Conservation (phyloP, 2,329 filamentous ascomycete species). For the Parastagonospora avenae region DNA sequence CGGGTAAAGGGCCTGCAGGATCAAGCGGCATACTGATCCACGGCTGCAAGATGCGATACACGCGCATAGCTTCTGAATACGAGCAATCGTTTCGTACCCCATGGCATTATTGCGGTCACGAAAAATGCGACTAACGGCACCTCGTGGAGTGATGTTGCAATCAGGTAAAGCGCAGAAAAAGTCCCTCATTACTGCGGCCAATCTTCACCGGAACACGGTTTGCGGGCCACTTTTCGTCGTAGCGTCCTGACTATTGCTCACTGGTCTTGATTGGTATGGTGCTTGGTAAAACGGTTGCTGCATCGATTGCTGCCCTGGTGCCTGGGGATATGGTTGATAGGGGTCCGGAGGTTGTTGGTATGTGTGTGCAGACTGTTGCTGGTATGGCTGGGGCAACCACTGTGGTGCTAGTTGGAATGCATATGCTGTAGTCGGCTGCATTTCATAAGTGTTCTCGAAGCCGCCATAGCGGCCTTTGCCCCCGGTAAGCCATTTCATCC, state of each 20-base stretch:
- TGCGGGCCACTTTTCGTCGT: not conserved
- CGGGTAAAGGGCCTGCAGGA: conserved; percentile 10
- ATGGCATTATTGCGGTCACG: too few species aligned
- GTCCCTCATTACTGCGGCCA: too few species aligned
- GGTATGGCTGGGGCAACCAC: conserved; percentile 5
- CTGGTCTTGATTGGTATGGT: not conserved
- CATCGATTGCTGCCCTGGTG: conserved; percentile 3
- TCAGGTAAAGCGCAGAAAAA: too few species aligned
- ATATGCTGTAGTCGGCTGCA: conserved; percentile 11
- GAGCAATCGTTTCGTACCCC: not conserved
- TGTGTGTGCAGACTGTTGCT: conserved; percentile 5
- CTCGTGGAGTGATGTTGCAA: too few species aligned
- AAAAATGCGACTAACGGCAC: too few species aligned
- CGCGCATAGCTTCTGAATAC: not conserved
- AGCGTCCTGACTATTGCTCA: not conserved
- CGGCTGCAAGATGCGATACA: too few species aligned
- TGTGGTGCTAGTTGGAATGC: not conserved
- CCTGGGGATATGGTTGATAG: not conserved
- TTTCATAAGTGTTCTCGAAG: conserved; percentile 32
- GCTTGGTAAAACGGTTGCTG: conserved; percentile 9
- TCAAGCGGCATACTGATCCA: conserved; percentile 1
- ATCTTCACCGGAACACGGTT: not conserved
- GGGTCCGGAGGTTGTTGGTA: conserved; percentile 8
- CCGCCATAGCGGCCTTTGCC: conserved; percentile 35
- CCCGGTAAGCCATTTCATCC: conserved; percentile 31